phyloP scores from a whole-genome alignment of 805 yeast genomes.

The Pichia insulana region DNA sequence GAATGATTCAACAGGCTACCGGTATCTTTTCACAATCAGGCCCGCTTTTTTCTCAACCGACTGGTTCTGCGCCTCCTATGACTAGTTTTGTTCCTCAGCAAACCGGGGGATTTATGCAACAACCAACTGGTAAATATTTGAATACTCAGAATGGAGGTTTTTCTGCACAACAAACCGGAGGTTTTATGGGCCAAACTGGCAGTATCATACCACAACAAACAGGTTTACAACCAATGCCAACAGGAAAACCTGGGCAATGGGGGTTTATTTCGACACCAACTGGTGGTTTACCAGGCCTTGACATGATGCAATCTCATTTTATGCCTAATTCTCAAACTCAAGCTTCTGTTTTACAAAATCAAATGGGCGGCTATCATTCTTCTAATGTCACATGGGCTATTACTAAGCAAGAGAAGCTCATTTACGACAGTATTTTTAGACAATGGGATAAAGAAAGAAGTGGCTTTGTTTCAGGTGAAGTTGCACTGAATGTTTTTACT shows the following conservation, averaged over 20 bases:
- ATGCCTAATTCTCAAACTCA: slow-evolving; percentile 40
- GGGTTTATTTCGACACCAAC: slow-evolving; percentile 64
- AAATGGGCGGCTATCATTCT: slow-evolving; percentile 25
- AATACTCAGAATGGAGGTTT: not conserved
- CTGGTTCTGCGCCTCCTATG: slow-evolving; percentile 32
- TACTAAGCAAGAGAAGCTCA: slow-evolving; percentile 76
- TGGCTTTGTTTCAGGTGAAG: slow-evolving; percentile 71
- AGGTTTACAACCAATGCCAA: slow-evolving; percentile 42
- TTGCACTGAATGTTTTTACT: slow-evolving; percentile 79
- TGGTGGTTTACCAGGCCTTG: slow-evolving; percentile 64
- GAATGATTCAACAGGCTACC: slow-evolving; percentile 30
- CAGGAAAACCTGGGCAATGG: slow-evolving; percentile 73
- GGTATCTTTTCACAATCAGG: slow-evolving; percentile 28
- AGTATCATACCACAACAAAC: slow-evolving; percentile 35
- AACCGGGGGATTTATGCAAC: slow-evolving; percentile 30
- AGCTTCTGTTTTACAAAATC: slow-evolving; percentile 20
- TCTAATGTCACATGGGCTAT: slow-evolving; percentile 73
- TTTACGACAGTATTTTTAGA: slow-evolving; percentile 78
- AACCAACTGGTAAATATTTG: slow-evolving; percentile 14
- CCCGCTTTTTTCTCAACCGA: slow-evolving; percentile 40
- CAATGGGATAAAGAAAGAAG: slow-evolving; percentile 69
- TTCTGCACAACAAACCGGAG: slow-evolving; percentile 24
- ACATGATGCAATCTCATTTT: slow-evolving; percentile 58
- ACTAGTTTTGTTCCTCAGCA: slow-evolving; percentile 27
- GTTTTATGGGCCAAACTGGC: slow-evolving; percentile 24